Evolutionary conservation across 345 rosid genomes (phyloP).

Genomic region (Turritis glabra): DNA sequence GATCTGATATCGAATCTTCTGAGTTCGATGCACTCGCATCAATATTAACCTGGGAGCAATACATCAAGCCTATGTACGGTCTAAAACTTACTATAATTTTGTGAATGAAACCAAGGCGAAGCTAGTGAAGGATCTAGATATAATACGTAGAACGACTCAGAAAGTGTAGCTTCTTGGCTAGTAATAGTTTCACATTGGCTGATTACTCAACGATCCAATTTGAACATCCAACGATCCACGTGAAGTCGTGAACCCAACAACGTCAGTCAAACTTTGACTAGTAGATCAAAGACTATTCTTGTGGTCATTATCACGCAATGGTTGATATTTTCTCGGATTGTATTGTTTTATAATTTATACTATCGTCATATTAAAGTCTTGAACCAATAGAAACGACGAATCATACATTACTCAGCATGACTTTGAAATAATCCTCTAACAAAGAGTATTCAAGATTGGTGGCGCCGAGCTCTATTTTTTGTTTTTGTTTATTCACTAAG

Average conservation of each 20-base stretch:
- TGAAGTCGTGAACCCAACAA: constrained; percentile 9
- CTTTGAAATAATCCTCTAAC: not conserved
- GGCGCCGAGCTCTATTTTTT: constrained; percentile 1
- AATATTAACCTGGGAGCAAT: constrained; percentile 4
- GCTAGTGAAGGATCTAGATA: constrained; percentile 44
- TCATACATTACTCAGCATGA: constrained; percentile 6
- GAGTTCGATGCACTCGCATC: constrained; percentile 37
- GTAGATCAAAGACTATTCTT: constrained; percentile 12
- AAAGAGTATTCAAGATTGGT: constrained; percentile 19
- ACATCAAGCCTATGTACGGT: constrained; percentile 12
- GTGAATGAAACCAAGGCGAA: constrained; percentile 14
- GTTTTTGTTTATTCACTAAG: constrained; percentile 2
- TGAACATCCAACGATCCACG: constrained; percentile 2
- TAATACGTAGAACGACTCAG: constrained; percentile 45
- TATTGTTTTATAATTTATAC: not conserved
- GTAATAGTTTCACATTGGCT: constrained; percentile 30
- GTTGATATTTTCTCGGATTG: constrained; percentile 2
- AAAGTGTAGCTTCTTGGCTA: constrained; percentile 16
- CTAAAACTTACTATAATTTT: constrained; percentile 14
- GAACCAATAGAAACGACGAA: constrained; percentile 20
- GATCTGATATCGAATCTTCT: not conserved
- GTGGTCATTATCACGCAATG: constrained; percentile 25
- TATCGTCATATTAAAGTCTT: not conserved
- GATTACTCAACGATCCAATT: not conserved
- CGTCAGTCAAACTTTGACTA: constrained; percentile 28